Evolutionary conservation across 805 yeast genomes (phyloP), one percentile per base, ranked within the genome.

Genomic region (Saccharomycopsis fodiens): DNA sequence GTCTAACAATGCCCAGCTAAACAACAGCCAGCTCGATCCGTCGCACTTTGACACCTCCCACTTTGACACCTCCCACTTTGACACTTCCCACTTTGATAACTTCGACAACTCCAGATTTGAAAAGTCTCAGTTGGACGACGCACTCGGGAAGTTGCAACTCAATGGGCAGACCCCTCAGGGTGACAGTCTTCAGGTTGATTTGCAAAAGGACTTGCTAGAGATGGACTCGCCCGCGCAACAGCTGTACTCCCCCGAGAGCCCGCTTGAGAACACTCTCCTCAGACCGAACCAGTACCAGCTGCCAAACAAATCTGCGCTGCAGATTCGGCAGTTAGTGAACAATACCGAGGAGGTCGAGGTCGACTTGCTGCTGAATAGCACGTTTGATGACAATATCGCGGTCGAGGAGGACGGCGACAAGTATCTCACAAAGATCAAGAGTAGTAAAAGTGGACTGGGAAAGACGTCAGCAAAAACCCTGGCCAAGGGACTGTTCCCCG

Each of bases 361-460:
- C 8, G 46, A 45, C 41, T 41, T 44, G 8, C 47, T 48, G 13
- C 38, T 46, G 2, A 37, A 43, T 27, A 39, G 47, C 13, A 34
- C 44, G 21, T 5, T 44, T 40, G 34, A 39, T 39, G 50, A 42
- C 19, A 45, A 43, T 17, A 37, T 50, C 16, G 46, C 43, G 7
- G 50, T 50, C 19, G 53, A 47, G 22, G 53, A 50, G 39, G 53
- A 50, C 17, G 42, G 43, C n/a, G 48, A 36, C 13, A 42, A 41
- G 34, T 50, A 47, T 22, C 45, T 48, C 44, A 41, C 43, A 32
- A 20, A 39, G 31, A 32, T 15, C 16, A 27, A 25, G 4, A 8
- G 7, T 13, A n/a, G 5, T 12, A 13, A 39, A 39, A 10, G 15
- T 6, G 5, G 35, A 4, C 4, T 23, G 16, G 6, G 15, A 12